Evolutionary conservation across 768 basidiomycete genomes (phyloP).

Genomic region (Gloeopeniophorella convolvens): DNA sequence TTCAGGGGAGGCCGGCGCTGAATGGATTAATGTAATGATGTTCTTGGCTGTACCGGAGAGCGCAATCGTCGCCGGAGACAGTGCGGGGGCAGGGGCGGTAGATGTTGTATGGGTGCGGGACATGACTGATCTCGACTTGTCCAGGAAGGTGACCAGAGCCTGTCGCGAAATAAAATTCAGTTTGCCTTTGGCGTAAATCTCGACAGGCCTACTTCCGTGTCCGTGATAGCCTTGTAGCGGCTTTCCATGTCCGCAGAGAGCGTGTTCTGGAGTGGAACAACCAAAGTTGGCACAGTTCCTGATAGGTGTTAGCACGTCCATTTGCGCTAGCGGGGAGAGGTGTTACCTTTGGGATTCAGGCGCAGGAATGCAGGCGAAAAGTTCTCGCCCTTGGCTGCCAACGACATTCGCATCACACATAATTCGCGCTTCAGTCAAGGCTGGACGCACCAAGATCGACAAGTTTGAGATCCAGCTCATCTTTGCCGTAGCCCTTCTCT

Average conservation of each 20-base stretch:
- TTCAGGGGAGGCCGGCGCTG: constrained; percentile 56
- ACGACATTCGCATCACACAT: neutral
- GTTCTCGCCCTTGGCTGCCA: constrained; percentile 69
- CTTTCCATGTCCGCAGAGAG: constrained; percentile 63
- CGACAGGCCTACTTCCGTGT: constrained; percentile 51
- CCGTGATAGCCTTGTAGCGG: constrained; percentile 73
- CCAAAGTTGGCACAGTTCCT: constrained; percentile 78
- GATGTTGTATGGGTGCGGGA: constrained; percentile 69
- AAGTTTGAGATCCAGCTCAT: constrained; percentile 64
- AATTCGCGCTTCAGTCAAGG: neutral
- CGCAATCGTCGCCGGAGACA: constrained; percentile 79
- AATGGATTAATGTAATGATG: constrained; percentile 54
- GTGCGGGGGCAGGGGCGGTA: constrained; percentile 61
- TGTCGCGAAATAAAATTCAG: constrained; percentile 26
- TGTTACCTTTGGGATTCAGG: constrained; percentile 67
- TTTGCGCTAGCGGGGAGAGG: neutral
- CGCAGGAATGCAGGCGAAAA: constrained; percentile 69
- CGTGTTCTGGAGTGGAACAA: constrained; percentile 78
- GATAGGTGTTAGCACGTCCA: neutral
- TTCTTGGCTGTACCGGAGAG: constrained; percentile 41
- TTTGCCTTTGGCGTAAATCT: neutral
- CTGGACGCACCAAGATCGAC: constrained; percentile 53
- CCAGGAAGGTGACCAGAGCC: constrained; percentile 75
- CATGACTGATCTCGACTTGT: constrained; percentile 67
- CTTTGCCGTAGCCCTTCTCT: constrained; percentile 80